Evolutionary conservation across 305 asterid species (phyloP).

Genomic region (Solanum hybrid): DNA sequence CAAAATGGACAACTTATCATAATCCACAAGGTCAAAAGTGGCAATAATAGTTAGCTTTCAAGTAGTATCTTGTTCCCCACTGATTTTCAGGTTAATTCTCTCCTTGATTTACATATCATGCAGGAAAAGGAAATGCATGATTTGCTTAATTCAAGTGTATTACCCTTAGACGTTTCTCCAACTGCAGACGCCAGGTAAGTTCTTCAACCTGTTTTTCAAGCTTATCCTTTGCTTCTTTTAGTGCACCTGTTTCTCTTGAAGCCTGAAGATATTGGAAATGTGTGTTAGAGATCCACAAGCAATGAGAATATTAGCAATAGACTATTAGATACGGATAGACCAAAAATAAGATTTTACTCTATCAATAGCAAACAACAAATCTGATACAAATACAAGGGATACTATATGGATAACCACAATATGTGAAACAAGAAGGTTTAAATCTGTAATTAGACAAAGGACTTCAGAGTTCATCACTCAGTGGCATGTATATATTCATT

Average conservation of each 20-base stretch:
- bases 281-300: conserved; percentile 1
- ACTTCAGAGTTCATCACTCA: neutral
- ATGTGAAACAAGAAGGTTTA: neutral
- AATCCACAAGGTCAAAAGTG: neutral
- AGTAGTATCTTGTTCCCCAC: neutral
- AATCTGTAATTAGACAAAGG: neutral
- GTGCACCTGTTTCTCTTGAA: conserved; percentile 83
- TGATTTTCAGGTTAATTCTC: neutral
- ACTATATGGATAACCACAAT: neutral
- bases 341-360: neutral
- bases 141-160: conserved; percentile 8
- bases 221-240: conserved; percentile 88
- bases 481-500: neutral
- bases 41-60: neutral
- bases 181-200: conserved; percentile 77
- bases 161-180: conserved; percentile 89
- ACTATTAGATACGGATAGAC: neutral
- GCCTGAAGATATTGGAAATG: conserved; percentile 46
- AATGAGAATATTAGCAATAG: neutral
- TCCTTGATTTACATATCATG: neutral
- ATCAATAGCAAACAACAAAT: neutral
- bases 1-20: neutral
- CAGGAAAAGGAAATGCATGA: neutral
- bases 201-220: conserved; percentile 94
- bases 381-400: neutral